phyloP scores from a whole-genome alignment of 23 red algal genomes.

The Chondrus crispus region DNA sequence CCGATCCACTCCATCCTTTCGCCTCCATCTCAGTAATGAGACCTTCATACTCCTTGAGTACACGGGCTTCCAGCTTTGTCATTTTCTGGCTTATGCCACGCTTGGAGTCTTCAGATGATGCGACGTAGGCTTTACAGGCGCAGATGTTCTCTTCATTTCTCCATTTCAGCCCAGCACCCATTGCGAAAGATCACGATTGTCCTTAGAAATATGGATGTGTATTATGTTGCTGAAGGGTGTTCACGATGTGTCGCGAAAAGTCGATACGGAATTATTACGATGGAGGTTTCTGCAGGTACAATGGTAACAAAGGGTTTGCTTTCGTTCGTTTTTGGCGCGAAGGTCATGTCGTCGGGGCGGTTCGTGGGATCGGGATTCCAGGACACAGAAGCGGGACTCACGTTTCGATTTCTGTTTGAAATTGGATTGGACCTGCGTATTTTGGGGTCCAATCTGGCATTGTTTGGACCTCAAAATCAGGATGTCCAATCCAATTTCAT shows the following conservation, averaged over 20 bases:
- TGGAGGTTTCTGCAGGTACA: no score
- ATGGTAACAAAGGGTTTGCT: no score
- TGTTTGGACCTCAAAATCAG: not conserved
- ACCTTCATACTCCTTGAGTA: not conserved
- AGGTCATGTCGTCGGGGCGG: no score
- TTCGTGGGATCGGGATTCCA: no score
- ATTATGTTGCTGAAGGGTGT: no score
- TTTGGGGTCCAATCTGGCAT: not conserved
- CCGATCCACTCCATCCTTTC: not conserved
- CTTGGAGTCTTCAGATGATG: not conserved
- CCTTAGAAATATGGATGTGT: no score
- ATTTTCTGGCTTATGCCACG: not conserved
- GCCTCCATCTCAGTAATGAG: not conserved
- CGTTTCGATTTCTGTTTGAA: no score
- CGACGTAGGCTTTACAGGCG: not conserved
- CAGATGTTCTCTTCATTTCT: not conserved
- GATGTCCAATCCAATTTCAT: not conserved
- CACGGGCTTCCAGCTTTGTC: not conserved
- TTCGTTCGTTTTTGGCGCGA: no score
- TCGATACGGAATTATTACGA: no score
- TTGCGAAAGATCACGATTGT: no score
- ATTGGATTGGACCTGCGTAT: not conserved
- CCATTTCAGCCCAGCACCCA: not conserved
- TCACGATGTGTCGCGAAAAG: no score
- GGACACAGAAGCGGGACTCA: no score